Percentiles rank a stretch among this genome's conserved stretches.
phyloP scores from a whole-genome alignment of 1,284 basidiomycete genomes.

The Apiotrichum sp. region DNA sequence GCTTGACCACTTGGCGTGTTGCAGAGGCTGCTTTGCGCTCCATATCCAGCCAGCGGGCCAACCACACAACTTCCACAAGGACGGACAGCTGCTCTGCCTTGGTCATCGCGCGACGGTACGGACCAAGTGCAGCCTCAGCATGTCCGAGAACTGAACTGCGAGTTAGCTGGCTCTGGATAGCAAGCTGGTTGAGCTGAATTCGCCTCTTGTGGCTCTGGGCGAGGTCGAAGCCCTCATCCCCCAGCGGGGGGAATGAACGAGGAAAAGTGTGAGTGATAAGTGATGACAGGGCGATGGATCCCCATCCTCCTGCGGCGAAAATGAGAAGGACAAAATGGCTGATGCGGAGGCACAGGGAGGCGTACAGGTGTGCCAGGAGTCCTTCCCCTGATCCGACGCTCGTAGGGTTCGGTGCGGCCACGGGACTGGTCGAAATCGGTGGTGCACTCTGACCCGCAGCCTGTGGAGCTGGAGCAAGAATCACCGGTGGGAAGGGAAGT shows the following conservation, averaged over 20 bases:
- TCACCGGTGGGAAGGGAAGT: slow-evolving; percentile 36
- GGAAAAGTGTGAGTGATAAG: slow-evolving; percentile 57
- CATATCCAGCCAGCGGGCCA: slow-evolving; percentile 72
- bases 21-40: slow-evolving; percentile 77
- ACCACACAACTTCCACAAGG: slow-evolving; percentile 62
- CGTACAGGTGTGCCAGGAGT: slow-evolving; percentile 42
- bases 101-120: slow-evolving; percentile 75
- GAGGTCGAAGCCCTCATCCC: slow-evolving; percentile 10
- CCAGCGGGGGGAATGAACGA: slow-evolving; percentile 47
- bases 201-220: slow-evolving; percentile 12
- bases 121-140: slow-evolving; percentile 66
- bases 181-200: slow-evolving; percentile 56
- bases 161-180: slow-evolving; percentile 60
- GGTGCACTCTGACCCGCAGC: slow-evolving; percentile 22
- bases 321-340: slow-evolving; percentile 54
- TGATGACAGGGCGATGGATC: slow-evolving; percentile 65
- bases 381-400: slow-evolving; percentile 38
- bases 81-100: slow-evolving; percentile 65
- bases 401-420: neutral
- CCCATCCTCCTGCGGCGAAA: slow-evolving; percentile 84
- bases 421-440: neutral
- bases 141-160: slow-evolving; percentile 61
- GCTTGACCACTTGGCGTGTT: slow-evolving; percentile 73
- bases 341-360: slow-evolving; percentile 37
- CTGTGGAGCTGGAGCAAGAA: slow-evolving; percentile 33